Conservation (phyloP, 805 yeast genomes). For the Diddensiella transvaalensis region DNA sequence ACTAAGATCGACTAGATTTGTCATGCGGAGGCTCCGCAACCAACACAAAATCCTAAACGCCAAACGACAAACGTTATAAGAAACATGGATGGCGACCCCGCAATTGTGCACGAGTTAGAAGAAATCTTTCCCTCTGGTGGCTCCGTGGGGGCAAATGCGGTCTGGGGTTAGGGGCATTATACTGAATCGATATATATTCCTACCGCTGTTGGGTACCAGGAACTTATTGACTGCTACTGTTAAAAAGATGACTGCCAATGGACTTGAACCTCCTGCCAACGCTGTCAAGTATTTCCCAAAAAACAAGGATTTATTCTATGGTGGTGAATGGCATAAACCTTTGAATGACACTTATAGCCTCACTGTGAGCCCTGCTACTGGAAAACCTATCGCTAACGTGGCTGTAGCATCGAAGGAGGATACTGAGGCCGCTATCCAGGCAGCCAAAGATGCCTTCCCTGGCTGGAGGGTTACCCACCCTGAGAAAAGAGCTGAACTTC, state of each 20-base stretch:
- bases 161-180: no score
- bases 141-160: no score
- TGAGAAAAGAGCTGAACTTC: not conserved
- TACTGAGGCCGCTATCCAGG: not conserved
- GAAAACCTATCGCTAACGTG: not conserved
- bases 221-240: no score
- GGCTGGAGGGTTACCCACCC: not conserved
- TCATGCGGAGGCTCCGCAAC: no score
- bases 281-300: conserved; percentile 1
- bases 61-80: no score
- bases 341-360: not conserved
- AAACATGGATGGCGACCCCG: no score
- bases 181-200: no score
- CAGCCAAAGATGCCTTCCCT: not conserved
- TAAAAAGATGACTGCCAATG: not conserved
- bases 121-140: no score
- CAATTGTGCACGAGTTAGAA: no score
- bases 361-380: not conserved
- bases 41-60: no score
- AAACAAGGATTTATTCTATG: not conserved
- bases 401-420: not conserved
- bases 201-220: no score
- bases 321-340: not conserved
- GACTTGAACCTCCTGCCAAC: not conserved
- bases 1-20: no score